phyloP scores from a whole-genome alignment of 768 basidiomycete genomes.

The Sporobolomyces phaffii region DNA sequence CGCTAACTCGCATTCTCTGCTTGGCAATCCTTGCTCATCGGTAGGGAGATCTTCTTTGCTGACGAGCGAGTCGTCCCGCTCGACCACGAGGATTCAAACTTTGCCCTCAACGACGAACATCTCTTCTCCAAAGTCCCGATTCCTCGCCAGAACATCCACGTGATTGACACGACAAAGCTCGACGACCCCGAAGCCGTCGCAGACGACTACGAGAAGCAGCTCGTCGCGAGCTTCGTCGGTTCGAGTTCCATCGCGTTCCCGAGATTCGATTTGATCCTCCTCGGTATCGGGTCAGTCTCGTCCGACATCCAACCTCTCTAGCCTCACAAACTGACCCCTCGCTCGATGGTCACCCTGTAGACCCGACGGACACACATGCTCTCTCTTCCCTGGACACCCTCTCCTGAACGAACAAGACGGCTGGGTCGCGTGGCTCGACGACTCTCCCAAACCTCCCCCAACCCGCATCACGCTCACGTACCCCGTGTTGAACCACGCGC shows the following conservation, averaged over 20 bases:
- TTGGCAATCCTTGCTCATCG: background rate
- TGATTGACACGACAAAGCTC: constrained; percentile 57
- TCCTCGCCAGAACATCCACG: constrained; percentile 68
- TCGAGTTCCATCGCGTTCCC: constrained; percentile 93
- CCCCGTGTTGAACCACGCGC: constrained; percentile 83
- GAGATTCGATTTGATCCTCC: constrained; percentile 90
- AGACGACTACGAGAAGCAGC: constrained; percentile 53
- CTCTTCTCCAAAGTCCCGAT: constrained; percentile 81
- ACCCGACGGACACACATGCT: constrained; percentile 78
- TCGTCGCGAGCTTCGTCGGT: constrained; percentile 84
- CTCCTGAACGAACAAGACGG: constrained; percentile 78
- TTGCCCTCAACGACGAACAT: constrained; percentile 62
- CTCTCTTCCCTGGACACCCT: constrained; percentile 87
- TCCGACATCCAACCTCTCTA: background rate
- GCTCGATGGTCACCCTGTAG: background rate
- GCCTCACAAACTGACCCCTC: background rate
- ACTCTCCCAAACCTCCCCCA: constrained; percentile 88
- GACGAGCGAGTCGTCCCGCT: constrained; percentile 94
- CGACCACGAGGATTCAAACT: constrained; percentile 88
- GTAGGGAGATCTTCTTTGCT: constrained; percentile 93
- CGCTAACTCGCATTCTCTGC: background rate
- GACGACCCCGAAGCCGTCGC: constrained; percentile 49
- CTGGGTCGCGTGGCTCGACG: constrained; percentile 90
- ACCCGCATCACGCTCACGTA: constrained; percentile 86
- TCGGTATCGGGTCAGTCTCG: constrained; percentile 78